Evolutionary conservation across 2,329 filamentous ascomycete genomes (phyloP).

Genomic region (Pseudogymnoascus sp.): DNA sequence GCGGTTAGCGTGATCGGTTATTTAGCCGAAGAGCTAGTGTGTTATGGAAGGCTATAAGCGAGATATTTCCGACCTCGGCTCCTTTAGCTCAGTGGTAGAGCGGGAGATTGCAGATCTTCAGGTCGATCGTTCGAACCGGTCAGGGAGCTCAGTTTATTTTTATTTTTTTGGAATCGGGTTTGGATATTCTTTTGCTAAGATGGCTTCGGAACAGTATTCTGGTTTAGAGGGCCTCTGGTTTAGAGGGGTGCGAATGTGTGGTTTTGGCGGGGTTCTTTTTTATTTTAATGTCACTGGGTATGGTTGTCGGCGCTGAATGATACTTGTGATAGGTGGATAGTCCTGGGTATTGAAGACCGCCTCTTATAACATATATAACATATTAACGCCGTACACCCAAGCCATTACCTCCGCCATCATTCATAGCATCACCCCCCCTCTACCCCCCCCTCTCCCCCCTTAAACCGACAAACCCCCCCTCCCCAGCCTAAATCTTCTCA

Average conservation of each 20-base stretch:
- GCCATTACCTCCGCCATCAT: neutral
- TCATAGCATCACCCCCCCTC: neutral
- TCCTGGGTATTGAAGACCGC: neutral
- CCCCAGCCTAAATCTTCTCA: constrained; percentile 42
- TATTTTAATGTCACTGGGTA: neutral
- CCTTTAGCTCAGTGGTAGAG: constrained; percentile 12
- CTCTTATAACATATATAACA: neutral
- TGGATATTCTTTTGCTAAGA: neutral
- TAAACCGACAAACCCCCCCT: neutral
- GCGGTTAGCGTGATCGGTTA: too few relatives aligned
- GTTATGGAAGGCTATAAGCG: neutral
- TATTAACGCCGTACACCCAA: neutral
- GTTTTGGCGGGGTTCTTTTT: neutral
- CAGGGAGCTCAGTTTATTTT: constrained; percentile 2
- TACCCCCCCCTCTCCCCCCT: neutral
- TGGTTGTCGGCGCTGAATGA: neutral
- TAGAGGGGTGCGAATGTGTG: neutral
- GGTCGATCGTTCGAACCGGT: constrained; percentile 10
- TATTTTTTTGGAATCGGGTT: neutral
- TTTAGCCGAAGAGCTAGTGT: neutral
- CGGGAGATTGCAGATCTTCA: constrained; percentile 11
- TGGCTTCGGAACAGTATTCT: too few relatives aligned
- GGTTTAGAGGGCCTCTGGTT: too few relatives aligned
- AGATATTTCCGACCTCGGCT: neutral
- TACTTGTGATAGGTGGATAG: neutral